Evolutionary conservation across 2,329 filamentous ascomycete species (phyloP).

Genomic region (Epichloe typhina): DNA sequence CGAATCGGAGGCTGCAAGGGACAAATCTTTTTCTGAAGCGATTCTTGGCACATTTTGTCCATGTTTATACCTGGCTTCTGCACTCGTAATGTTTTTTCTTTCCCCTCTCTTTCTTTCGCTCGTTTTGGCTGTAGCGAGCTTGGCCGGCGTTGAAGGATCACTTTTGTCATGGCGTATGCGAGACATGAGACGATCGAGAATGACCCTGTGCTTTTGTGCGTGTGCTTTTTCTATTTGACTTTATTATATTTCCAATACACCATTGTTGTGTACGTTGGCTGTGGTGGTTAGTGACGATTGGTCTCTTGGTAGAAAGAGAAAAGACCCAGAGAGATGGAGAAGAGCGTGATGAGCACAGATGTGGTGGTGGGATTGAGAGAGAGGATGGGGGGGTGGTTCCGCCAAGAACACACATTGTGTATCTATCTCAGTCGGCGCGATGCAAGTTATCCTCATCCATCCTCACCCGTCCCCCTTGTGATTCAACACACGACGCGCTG

Average conservation of each 20-base stretch:
- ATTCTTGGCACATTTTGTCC: constrained; percentile 1
- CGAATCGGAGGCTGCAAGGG: background rate
- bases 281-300: background rate
- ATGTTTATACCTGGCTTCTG: constrained; percentile 9
- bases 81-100: constrained; percentile 6
- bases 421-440: no score
- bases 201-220: constrained; percentile 4
- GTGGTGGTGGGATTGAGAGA: no score
- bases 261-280: background rate
- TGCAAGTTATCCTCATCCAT: no score
- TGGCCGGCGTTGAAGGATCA: constrained; percentile 7
- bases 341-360: no score
- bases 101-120: constrained; percentile 4
- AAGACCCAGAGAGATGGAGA: no score
- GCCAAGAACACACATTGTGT: no score
- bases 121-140: constrained; percentile 7
- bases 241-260: background rate
- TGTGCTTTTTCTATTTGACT: background rate
- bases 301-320: no score
- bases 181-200: constrained; percentile 5
- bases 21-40: background rate
- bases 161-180: constrained; percentile 8
- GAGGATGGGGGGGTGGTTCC: no score
- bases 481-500: no score
- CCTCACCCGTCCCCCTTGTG: no score